Percentiles rank a stretch among this genome's conserved stretches.
These are phyloP conservation scores for Moesziomyces parantarcticus DNA, from an alignment of 1,284 basidiomycete genomes.

Conservation along the genomic window DNA sequence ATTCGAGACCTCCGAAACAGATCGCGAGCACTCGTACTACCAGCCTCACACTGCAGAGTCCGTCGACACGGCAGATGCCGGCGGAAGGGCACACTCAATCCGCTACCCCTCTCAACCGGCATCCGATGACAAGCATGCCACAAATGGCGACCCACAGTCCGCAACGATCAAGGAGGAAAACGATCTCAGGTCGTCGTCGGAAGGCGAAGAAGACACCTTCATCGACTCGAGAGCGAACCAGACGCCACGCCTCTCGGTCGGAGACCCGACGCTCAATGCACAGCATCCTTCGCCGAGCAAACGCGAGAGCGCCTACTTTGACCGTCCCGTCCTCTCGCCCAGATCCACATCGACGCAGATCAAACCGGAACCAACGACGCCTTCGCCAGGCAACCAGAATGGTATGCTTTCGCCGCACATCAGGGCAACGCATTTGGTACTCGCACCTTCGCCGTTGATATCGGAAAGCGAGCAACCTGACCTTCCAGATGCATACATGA, in stretches of 20 bases:
- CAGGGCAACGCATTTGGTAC: constrained; percentile 5
- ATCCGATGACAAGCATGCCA: background rate
- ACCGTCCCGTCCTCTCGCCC: constrained; percentile 14
- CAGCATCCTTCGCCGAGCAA: constrained; percentile 1
- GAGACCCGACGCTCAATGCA: background rate
- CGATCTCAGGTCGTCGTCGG: background rate
- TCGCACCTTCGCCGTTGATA: constrained; percentile 17
- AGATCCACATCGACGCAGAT: constrained; percentile 1
- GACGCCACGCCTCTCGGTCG: constrained; percentile 7
- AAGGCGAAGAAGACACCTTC: background rate
- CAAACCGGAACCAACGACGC: constrained; percentile 1
- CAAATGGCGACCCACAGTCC: background rate
- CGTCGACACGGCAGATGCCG: constrained; percentile 22
- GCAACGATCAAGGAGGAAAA: constrained; percentile 8
- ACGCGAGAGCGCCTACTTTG: background rate
- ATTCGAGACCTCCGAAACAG: constrained; percentile 1
- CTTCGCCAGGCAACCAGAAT: background rate
- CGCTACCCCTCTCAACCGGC: constrained; percentile 20
- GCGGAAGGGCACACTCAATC: constrained; percentile 15
- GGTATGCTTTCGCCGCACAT: background rate
- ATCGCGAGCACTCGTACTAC: constrained; percentile 24
- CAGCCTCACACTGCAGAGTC: constrained; percentile 29
- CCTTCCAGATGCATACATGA: constrained; percentile 24
- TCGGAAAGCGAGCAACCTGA: constrained; percentile 17
- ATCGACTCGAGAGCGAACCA: background rate